phyloP scores from a whole-genome alignment of 331 rosid genomes.

The Arachis monticola region DNA sequence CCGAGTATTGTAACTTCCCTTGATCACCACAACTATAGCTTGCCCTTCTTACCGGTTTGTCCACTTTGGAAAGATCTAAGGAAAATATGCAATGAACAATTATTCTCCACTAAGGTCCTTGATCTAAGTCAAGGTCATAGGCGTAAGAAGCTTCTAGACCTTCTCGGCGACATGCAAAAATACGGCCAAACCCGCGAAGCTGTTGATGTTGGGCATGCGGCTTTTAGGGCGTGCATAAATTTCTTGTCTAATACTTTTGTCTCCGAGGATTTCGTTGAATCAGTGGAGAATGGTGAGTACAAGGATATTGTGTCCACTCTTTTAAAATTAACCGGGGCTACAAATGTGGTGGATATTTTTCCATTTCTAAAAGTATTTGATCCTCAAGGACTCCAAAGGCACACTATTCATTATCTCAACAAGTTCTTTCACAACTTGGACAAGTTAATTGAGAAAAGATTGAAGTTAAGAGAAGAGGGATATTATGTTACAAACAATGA shows the following conservation, averaged over 20 bases:
- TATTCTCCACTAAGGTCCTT: conserved; percentile 21
- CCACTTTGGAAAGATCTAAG: conserved; percentile 36
- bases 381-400: conserved; percentile 26
- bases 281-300: conserved; percentile 6
- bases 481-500: conserved; percentile 31
- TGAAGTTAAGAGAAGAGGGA: conserved; percentile 4
- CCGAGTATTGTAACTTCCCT: conserved; percentile 11
- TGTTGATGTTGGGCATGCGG: conserved; percentile 31
- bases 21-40: conserved; percentile 19
- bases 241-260: conserved; percentile 29
- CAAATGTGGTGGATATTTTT: conserved; percentile 21
- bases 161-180: conserved; percentile 15
- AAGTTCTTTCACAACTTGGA: conserved; percentile 25
- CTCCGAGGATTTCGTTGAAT: conserved; percentile 30
- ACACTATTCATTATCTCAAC: not conserved
- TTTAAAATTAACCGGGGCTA: conserved; percentile 17
- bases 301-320: conserved; percentile 21
- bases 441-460: conserved; percentile 1
- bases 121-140: conserved; percentile 23
- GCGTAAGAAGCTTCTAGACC: conserved; percentile 14
- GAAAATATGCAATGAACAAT: conserved; percentile 17
- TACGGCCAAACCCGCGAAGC: not conserved
- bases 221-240: conserved; percentile 32
- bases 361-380: conserved; percentile 21
- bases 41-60: conserved; percentile 5